These are phyloP conservation scores for Rhododendron griersonianum DNA, from an alignment of 148 eudicot species.

Conservation along the genomic window DNA sequence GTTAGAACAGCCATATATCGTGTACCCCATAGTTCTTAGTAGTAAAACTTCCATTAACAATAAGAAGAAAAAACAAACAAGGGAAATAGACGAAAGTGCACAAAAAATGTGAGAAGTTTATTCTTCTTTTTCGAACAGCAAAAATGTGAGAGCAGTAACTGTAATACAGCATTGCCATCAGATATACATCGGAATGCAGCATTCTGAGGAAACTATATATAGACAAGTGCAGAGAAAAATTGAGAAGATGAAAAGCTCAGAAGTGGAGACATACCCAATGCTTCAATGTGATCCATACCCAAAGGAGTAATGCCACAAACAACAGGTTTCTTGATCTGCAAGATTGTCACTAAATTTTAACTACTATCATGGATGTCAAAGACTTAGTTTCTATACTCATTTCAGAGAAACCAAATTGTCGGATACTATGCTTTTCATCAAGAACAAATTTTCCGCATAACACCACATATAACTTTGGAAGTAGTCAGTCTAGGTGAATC, in stretches of 20 bases:
- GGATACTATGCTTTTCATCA: neutral
- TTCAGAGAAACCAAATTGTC: conserved; percentile 2
- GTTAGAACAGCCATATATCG: neutral
- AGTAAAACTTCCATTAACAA: neutral
- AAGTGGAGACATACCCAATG: conserved; percentile 47
- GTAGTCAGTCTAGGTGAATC: neutral
- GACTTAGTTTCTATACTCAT: conserved; percentile 1
- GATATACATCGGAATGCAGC: neutral
- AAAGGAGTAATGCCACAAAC: conserved; percentile 80
- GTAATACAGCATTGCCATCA: neutral
- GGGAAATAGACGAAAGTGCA: neutral
- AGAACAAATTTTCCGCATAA: neutral
- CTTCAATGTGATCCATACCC: conserved; percentile 88
- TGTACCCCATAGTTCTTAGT: neutral
- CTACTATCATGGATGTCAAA: conserved; percentile 4
- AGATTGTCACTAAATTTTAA: conserved; percentile 5
- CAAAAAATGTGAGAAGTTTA: neutral
- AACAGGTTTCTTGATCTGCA: conserved; percentile 75
- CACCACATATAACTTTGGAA: neutral
- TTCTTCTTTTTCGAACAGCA: too few species aligned
- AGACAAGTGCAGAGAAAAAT: neutral
- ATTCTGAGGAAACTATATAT: neutral
- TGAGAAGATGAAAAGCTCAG: conserved; percentile 3
- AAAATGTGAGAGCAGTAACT: neutral
- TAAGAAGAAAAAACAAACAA: neutral